These are phyloP conservation scores for Bruguiera gymnorhiza DNA, from an alignment of 345 rosid genomes.

Conservation along the genomic window DNA sequence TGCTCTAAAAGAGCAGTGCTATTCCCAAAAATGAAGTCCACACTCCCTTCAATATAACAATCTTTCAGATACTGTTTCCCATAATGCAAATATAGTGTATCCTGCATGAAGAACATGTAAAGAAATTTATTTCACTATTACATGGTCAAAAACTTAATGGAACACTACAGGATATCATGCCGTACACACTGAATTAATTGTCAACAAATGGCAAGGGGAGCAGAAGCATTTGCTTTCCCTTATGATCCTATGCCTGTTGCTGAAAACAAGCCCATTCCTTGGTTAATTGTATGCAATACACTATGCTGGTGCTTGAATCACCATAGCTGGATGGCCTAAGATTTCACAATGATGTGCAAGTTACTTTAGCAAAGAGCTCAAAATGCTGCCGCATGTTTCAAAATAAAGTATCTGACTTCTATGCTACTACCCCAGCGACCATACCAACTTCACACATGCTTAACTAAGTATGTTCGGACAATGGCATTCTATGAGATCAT, in stretches of 20 bases:
- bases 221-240: no score
- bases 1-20: conserved; percentile 93
- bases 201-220: no score
- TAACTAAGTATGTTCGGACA: no score
- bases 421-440: no score
- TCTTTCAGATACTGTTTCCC: conserved; percentile 89
- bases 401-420: no score
- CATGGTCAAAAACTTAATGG: background rate
- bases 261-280: background rate
- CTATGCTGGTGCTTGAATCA: background rate
- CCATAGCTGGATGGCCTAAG: background rate
- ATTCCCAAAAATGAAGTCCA: conserved; percentile 94
- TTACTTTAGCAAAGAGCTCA: background rate
- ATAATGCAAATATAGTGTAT: conserved; percentile 84
- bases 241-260: background rate
- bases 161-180: background rate
- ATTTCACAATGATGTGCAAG: background rate
- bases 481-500: background rate
- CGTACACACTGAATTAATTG: background rate
- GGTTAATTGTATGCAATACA: background rate
- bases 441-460: no score
- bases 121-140: background rate
- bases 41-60: conserved; percentile 89
- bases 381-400: no score
- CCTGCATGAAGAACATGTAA: conserved; percentile 42